These are phyloP conservation scores for Ustilago trichophora DNA, from an alignment of 1,284 basidiomycete genomes.

Conservation along the genomic window DNA sequence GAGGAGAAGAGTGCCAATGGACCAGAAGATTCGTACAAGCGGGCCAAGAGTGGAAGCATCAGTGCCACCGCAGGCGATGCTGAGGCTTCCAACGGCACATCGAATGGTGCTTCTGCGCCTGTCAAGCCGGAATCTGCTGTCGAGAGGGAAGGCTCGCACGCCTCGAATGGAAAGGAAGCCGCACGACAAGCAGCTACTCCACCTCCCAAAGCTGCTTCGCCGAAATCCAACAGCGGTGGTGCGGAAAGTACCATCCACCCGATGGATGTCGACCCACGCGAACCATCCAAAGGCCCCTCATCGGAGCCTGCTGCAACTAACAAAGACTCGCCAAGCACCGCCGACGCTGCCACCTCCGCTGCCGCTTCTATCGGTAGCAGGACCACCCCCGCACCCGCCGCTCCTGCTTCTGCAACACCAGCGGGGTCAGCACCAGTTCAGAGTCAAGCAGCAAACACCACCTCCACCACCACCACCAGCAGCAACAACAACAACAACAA, in stretches of 20 bases:
- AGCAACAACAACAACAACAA: too few species aligned
- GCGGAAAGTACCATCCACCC: conserved; percentile 9
- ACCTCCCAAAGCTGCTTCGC: conserved; percentile 12
- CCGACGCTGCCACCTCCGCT: background rate
- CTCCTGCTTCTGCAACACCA: background rate
- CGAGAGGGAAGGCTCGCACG: background rate
- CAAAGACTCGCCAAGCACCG: too few species aligned
- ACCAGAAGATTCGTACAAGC: conserved; percentile 36
- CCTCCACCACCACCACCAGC: too few species aligned
- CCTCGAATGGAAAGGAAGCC: background rate
- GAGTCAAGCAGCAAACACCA: too few species aligned
- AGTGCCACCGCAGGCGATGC: conserved; percentile 4
- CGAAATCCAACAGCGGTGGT: conserved; percentile 1
- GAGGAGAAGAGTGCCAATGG: conserved; percentile 15
- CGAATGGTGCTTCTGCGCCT: background rate
- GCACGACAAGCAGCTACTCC: background rate
- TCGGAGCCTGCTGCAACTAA: too few species aligned
- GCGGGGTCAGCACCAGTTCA: too few species aligned
- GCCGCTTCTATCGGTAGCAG: too few species aligned
- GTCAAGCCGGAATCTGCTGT: conserved; percentile 4
- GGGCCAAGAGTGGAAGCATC: conserved; percentile 32
- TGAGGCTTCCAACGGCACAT: background rate
- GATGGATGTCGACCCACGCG: conserved; percentile 18
- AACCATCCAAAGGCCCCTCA: conserved; percentile 6
- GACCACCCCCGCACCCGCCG: background rate